Base-by-base conservation (phyloP, 371 early-diverging fungal genomes). In the Edhazardia aedis region DNA sequence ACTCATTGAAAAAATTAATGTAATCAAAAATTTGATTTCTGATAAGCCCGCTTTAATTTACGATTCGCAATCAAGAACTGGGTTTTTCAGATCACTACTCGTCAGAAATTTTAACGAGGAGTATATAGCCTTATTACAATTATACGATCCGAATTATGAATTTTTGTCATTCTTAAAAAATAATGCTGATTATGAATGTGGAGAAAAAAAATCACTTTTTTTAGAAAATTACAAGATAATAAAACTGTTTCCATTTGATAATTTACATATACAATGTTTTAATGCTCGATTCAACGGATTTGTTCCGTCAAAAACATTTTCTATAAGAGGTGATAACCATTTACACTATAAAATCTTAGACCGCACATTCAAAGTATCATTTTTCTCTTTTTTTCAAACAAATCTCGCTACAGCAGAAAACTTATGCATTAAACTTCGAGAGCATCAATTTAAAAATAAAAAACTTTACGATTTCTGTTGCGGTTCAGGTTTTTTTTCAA, bases 321-420 rank as follows among this genome's bases (percentile, higher is more conserved):
- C 14, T 21, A 12, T 50, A 3, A 25, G 39, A 27, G 50, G 50
- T 2, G 28, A 30, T 4, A 12, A n/a, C 1, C 14, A n/a, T 27
- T 18, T 50, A 21, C 14, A 19, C 28, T 24, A 28, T 6, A 12
- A 50, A 16, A 22, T 50, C 12, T 14, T 14, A 21, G 39, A 29
- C 18, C 25, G 14, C 21, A 50, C 26, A 50, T 50, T 50, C 25
- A 30, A 25, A 29, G 33, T 27, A 12, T 28, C 28, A 22, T 29
- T 29, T 28, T 50, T 50, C 16, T 27, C 50, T 21, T 50, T 50
- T 38, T 50, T 50, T 38, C 50, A 50, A 50, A 28, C 30, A 2
- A 50, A 50, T 38, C 26, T 50, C 33, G n/a, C 21, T 18, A 28
- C 33, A 18, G 14, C 39, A 21, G 3, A 27, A 11, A 21, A 23